These are phyloP conservation scores for Crotalaria pallida DNA, from an alignment of 306 rosid genomes.

Conservation along the genomic window DNA sequence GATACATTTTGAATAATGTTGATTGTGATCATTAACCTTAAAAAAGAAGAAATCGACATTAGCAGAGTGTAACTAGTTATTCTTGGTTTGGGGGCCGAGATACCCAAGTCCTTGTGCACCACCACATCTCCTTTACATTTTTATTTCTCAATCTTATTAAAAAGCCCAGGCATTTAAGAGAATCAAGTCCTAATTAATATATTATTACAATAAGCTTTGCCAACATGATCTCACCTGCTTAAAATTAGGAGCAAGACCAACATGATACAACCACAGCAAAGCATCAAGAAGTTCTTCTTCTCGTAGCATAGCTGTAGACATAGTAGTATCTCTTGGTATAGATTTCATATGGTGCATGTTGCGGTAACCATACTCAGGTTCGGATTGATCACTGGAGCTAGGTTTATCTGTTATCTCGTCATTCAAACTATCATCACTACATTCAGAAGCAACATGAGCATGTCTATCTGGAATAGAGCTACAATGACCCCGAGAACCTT, in stretches of 20 bases:
- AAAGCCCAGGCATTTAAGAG: conserved; percentile 1
- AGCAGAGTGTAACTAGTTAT: background rate
- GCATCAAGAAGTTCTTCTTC: conserved; percentile 92
- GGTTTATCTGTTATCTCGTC: conserved; percentile 89
- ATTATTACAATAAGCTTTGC: conserved; percentile 12
- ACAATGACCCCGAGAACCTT: conserved; percentile 66
- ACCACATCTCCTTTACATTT: conserved; percentile 17
- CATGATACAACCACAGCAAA: conserved; percentile 77
- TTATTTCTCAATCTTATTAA: background rate
- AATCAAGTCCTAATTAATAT: background rate
- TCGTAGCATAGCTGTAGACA: conserved; percentile 55
- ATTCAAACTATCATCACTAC: conserved; percentile 73
- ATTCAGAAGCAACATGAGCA: conserved; percentile 78
- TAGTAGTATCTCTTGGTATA: conserved; percentile 64
- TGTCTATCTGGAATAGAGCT: conserved; percentile 73
- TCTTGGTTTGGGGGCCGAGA: background rate
- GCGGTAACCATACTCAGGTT: conserved; percentile 63
- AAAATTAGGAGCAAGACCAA: conserved; percentile 87
- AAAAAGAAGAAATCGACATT: background rate
- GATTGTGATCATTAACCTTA: background rate
- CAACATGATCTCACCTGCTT: conserved; percentile 62
- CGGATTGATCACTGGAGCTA: conserved; percentile 80
- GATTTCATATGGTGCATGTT: conserved; percentile 47
- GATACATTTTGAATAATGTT: background rate
- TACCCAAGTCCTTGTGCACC: background rate